These are phyloP conservation scores for Filosporella fistucella DNA, from an alignment of 495 filamentous ascomycete species.

Conservation along the genomic window DNA sequence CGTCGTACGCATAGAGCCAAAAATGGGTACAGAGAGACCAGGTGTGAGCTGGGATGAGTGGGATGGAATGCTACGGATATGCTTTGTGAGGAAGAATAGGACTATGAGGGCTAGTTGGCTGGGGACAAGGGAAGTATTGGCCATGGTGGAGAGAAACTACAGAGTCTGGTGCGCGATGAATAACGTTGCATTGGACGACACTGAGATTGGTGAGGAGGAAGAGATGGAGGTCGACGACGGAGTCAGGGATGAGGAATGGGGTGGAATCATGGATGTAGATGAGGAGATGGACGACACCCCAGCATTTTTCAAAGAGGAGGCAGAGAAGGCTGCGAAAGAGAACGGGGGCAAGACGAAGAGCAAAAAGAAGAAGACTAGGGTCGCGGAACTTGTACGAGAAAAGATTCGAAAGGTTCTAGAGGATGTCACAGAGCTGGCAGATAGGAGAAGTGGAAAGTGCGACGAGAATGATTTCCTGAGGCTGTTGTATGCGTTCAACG, in stretches of 20 bases:
- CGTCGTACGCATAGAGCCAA: constrained; percentile 73
- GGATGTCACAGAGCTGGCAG: constrained; percentile 68
- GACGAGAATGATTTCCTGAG: constrained; percentile 86
- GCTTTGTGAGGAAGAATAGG: constrained; percentile 68
- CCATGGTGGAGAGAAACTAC: constrained; percentile 81
- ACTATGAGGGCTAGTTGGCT: constrained; percentile 75
- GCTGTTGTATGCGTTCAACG: constrained; percentile 65
- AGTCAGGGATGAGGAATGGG: constrained; percentile 43
- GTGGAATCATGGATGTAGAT: constrained; percentile 50
- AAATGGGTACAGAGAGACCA: constrained; percentile 67
- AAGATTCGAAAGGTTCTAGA: constrained; percentile 81
- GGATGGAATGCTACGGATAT: constrained; percentile 83
- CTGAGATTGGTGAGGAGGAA: constrained; percentile 38
- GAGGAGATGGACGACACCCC: constrained; percentile 55
- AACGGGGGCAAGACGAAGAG: constrained; percentile 46
- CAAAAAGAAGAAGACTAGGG: constrained; percentile 66
- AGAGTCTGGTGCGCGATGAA: constrained; percentile 83
- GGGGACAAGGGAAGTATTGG: constrained; percentile 70
- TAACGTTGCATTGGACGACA: constrained; percentile 73
- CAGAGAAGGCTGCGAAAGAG: constrained; percentile 38
- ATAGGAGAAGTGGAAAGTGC: constrained; percentile 76
- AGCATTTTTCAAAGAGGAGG: constrained; percentile 72
- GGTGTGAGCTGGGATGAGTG: constrained; percentile 90
- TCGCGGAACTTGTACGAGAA: constrained; percentile 69
- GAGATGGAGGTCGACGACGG: constrained; percentile 44